phyloP scores from a whole-genome alignment of 2,329 filamentous ascomycete genomes.

The Orbilia ellipsospora region DNA sequence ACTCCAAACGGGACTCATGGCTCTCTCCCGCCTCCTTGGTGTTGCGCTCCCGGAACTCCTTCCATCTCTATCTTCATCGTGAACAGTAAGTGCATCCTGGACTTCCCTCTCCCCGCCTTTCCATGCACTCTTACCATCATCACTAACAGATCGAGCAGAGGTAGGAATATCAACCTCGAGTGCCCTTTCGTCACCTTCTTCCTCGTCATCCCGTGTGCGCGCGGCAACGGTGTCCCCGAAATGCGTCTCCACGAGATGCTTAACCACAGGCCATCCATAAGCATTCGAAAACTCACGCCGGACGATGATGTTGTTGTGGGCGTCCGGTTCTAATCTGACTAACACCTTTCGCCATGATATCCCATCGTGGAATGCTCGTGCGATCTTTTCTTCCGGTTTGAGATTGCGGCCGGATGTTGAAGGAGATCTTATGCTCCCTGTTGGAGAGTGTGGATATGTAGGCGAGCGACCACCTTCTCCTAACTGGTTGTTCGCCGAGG shows the following conservation, averaged over 20 bases:
- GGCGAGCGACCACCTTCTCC: constrained; percentile 24
- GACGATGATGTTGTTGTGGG: constrained; percentile 98
- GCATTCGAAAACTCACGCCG: constrained; percentile 96
- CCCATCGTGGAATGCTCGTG: constrained; percentile 89
- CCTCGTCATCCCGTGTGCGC: constrained; percentile 38
- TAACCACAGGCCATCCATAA: constrained; percentile 95
- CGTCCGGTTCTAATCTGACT: constrained; percentile 93
- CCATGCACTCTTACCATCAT: constrained; percentile 31
- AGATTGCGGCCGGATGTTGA: constrained; percentile 65
- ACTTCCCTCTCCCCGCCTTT: constrained; percentile 48
- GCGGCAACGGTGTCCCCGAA: constrained; percentile 75
- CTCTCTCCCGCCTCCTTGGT: constrained; percentile 21
- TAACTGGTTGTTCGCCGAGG: background rate
- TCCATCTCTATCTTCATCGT: constrained; percentile 29
- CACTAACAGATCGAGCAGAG: background rate
- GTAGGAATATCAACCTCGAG: constrained; percentile 39
- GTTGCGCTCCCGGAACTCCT: constrained; percentile 31
- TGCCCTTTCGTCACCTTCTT: constrained; percentile 41
- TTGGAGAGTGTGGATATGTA: constrained; percentile 43
- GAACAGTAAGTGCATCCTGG: constrained; percentile 37
- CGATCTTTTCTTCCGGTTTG: constrained; percentile 97
- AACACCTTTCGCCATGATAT: constrained; percentile 96
- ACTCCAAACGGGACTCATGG: constrained; percentile 52
- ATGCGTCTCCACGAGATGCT: constrained; percentile 93
- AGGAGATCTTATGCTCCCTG: constrained; percentile 55